Evolutionary conservation across 257 asterid species (phyloP).

Genomic region (Penstemon barbatus): DNA sequence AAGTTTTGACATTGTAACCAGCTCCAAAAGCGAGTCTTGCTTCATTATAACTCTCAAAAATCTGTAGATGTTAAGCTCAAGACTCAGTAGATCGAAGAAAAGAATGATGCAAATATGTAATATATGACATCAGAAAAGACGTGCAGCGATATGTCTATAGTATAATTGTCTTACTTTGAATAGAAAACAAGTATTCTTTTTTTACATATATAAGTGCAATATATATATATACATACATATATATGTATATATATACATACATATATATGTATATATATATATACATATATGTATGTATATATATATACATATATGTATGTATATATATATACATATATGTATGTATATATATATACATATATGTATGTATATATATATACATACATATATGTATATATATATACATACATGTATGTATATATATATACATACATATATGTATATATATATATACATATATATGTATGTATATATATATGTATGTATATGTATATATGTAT

Average conservation of each 20-base stretch:
- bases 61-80: conserved; percentile 52
- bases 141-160: conserved; percentile 16
- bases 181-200: too few relatives aligned
- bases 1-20: conserved; percentile 61
- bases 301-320: too few relatives aligned
- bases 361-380: background rate
- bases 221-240: background rate
- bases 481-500: background rate
- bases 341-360: background rate
- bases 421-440: background rate
- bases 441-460: background rate
- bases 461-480: background rate
- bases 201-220: background rate
- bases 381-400: background rate
- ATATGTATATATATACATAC: background rate
- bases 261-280: background rate
- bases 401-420: background rate
- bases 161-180: background rate
- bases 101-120: conserved; percentile 14
- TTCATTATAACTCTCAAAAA: conserved; percentile 53
- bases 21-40: conserved; percentile 91
- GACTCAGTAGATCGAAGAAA: conserved; percentile 21
- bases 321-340: background rate
- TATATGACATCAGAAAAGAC: conserved; percentile 11
- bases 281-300: background rate